Evolutionary conservation across 108 stramenopile genomes (phyloP).

Genomic region (Nitzschia inconspicua): DNA sequence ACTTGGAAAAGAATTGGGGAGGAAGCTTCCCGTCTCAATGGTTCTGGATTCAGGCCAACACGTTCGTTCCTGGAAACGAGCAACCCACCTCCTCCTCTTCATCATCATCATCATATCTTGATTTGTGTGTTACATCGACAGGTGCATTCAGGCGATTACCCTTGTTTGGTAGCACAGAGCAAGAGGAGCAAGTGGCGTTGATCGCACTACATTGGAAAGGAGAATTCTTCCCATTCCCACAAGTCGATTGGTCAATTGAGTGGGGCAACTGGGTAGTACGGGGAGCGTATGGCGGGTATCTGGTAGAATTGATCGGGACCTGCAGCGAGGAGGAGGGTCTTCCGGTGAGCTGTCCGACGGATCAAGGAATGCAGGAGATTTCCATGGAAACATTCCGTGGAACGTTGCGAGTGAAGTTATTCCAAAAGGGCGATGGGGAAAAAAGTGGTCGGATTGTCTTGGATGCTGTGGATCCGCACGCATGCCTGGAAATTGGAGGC

Average conservation of each 20-base stretch:
- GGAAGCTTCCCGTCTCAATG: slow-evolving; percentile 69
- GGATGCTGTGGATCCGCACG: not conserved
- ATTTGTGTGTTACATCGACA: slow-evolving; percentile 1
- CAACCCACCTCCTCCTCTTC: too few relatives aligned
- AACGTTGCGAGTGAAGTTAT: not conserved
- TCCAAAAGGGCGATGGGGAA: too few relatives aligned
- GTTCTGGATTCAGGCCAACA: slow-evolving; percentile 85
- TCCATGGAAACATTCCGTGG: slow-evolving; percentile 4
- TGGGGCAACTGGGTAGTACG: not conserved
- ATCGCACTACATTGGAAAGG: slow-evolving; percentile 3
- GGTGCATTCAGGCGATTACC: not conserved
- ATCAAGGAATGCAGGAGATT: not conserved
- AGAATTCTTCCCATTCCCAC: slow-evolving; percentile 3
- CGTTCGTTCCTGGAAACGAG: too few relatives aligned
- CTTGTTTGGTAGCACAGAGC: not conserved
- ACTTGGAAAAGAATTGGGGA: slow-evolving; percentile 89
- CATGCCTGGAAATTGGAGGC: slow-evolving; percentile 2
- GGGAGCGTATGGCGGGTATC: not conserved
- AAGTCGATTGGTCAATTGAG: not conserved
- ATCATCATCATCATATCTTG: not conserved
- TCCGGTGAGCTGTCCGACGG: slow-evolving; percentile 2
- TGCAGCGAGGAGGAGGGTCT: not conserved
- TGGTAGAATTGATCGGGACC: not conserved
- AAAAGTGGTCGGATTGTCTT: not conserved
- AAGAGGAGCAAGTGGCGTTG: slow-evolving; percentile 4